These are phyloP conservation scores for Rhipidocladum racemiflorum DNA, from an alignment of 176 grass and related monocot species.

Conservation along the genomic window DNA sequence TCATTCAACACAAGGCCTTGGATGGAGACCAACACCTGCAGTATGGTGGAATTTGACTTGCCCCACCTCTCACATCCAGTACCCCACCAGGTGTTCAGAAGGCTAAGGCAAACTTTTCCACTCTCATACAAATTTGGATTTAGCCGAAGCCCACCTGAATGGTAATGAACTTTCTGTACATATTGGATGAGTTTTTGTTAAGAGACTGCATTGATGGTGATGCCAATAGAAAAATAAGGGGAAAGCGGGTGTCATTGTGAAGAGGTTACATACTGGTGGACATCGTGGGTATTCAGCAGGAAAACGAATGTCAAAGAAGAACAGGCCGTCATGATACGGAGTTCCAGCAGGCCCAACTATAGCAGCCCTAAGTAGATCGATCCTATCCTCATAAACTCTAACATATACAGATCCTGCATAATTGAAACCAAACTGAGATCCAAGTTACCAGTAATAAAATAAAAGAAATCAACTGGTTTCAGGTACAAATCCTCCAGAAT, in stretches of 20 bases:
- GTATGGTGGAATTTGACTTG: slow-evolving; percentile 63
- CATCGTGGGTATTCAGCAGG: slow-evolving; percentile 49
- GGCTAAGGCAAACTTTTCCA: slow-evolving; percentile 79
- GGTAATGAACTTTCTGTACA: slow-evolving; percentile 68
- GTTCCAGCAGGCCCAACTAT: slow-evolving; percentile 66
- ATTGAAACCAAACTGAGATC: slow-evolving; percentile 24
- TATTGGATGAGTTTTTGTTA: neutral
- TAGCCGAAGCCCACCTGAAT: slow-evolving; percentile 68
- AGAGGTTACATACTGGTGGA: slow-evolving; percentile 48
- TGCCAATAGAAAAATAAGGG: slow-evolving; percentile 7
- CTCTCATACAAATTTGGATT: slow-evolving; percentile 73
- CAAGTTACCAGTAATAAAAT: neutral
- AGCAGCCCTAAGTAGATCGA: slow-evolving; percentile 67
- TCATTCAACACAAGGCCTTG: slow-evolving; percentile 73
- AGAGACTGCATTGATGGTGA: neutral
- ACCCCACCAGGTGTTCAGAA: slow-evolving; percentile 80
- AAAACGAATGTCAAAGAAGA: slow-evolving; percentile 74
- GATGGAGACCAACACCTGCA: slow-evolving; percentile 75
- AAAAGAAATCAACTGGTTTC: slow-evolving; percentile 14
- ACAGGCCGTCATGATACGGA: slow-evolving; percentile 75
- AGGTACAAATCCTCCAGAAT: neutral
- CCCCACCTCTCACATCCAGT: slow-evolving; percentile 66
- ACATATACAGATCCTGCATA: slow-evolving; percentile 56
- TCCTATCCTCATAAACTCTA: slow-evolving; percentile 67
- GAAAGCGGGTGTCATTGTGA: neutral